Percentiles rank a stretch among this genome's conserved stretches.
Conservation (phyloP, 1,139 yeast genomes). For the Suhomyces atakaporum region DNA sequence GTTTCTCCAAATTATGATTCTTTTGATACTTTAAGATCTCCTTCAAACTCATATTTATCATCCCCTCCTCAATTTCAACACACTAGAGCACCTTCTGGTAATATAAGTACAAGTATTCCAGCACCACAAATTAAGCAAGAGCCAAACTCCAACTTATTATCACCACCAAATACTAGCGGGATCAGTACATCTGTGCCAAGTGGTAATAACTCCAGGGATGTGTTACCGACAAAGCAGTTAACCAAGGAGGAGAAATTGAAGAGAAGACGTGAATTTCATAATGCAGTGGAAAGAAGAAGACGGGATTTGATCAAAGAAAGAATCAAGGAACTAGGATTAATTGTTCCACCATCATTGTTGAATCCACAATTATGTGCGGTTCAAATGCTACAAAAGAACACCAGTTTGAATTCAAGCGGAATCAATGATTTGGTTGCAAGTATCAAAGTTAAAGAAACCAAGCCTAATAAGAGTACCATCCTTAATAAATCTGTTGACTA, state of each 20-base stretch:
- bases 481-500: conserved; percentile 70
- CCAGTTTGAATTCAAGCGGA: conserved; percentile 34
- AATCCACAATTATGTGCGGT: conserved; percentile 52
- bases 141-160: conserved; percentile 21
- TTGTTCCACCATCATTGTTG: conserved; percentile 71
- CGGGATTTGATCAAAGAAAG: conserved; percentile 76
- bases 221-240: conserved; percentile 39
- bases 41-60: conserved; percentile 34
- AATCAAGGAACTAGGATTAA: conserved; percentile 67
- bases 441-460: conserved; percentile 59
- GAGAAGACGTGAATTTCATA: conserved; percentile 75
- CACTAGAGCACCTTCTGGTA: conserved; percentile 20
- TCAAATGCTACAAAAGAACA: conserved; percentile 46
- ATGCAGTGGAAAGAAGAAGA: conserved; percentile 79
- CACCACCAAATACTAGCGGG: conserved; percentile 26
- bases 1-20: conserved; percentile 25
- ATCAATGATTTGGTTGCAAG: conserved; percentile 40
- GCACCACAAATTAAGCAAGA: conserved; percentile 23
- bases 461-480: conserved; percentile 72
- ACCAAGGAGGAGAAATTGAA: conserved; percentile 70
- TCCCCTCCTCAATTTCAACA: conserved; percentile 36
- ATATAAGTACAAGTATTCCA: conserved; percentile 35
- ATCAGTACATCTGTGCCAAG: conserved; percentile 34
- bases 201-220: conserved; percentile 15
- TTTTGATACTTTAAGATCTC: conserved; percentile 34